Percentiles rank a stretch among this genome's conserved stretches.
Evolutionary conservation across 2,329 filamentous ascomycete genomes (phyloP).

Genomic region (Aspergillus pseudoglaucus): DNA sequence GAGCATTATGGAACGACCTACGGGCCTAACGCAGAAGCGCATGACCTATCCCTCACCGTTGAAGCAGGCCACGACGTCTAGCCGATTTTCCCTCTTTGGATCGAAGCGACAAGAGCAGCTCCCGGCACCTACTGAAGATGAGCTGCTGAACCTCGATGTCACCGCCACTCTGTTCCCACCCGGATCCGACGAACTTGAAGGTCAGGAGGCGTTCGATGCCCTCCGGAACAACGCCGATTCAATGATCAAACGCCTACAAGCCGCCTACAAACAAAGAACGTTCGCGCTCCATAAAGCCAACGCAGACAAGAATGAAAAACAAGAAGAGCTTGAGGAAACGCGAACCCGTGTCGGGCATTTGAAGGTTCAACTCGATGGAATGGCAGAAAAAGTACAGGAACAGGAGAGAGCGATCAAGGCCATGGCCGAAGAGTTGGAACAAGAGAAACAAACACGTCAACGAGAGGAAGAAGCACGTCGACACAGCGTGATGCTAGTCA

Average conservation of each 20-base stretch:
- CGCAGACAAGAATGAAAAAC: slow-evolving; percentile 51
- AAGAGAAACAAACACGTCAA: slow-evolving; percentile 35
- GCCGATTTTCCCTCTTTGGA: slow-evolving; percentile 40
- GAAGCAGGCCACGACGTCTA: slow-evolving; percentile 29
- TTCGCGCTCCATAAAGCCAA: slow-evolving; percentile 46
- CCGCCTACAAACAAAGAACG: slow-evolving; percentile 49
- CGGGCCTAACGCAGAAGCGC: slow-evolving; percentile 20
- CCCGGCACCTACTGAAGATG: slow-evolving; percentile 43
- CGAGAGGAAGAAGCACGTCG: slow-evolving; percentile 34
- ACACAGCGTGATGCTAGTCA: slow-evolving; percentile 27
- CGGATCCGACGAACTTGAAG: slow-evolving; percentile 42
- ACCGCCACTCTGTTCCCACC: slow-evolving; percentile 49
- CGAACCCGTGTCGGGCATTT: slow-evolving; percentile 52
- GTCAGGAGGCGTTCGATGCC: slow-evolving; percentile 50
- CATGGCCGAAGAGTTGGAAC: slow-evolving; percentile 43
- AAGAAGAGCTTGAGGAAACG: slow-evolving; percentile 57
- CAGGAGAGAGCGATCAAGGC: slow-evolving; percentile 52
- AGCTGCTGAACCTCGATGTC: slow-evolving; percentile 51
- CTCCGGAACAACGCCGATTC: slow-evolving; percentile 51
- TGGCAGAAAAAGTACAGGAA: slow-evolving; percentile 50
- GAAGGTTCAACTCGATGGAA: slow-evolving; percentile 56
- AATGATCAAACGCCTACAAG: slow-evolving; percentile 50
- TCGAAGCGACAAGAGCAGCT: slow-evolving; percentile 27
- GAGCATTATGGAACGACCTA: slow-evolving; percentile 11
- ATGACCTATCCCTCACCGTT: slow-evolving; percentile 25